These are phyloP conservation scores for Pseudonectria foliicola DNA, from an alignment of 2,329 filamentous ascomycete species.

Conservation along the genomic window DNA sequence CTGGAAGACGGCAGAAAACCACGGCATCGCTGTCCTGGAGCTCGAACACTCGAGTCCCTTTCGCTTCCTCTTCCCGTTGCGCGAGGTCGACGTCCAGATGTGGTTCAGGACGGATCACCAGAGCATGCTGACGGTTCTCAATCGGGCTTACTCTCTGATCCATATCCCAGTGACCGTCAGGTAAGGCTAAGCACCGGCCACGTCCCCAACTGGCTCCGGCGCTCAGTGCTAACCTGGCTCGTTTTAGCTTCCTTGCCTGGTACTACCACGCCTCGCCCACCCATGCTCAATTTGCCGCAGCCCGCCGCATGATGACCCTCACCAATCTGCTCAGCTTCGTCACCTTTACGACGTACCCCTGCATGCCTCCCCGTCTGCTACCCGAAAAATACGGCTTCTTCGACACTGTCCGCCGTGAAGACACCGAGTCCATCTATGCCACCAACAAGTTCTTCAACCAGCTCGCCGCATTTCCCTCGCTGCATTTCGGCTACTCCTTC, in stretches of 20 bases:
- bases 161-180: constrained; percentile 55
- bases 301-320: constrained; percentile 39
- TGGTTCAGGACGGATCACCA: constrained; percentile 51
- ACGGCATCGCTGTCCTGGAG: constrained; percentile 47
- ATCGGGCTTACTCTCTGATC: constrained; percentile 52
- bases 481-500: constrained; percentile 51
- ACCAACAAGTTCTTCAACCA: constrained; percentile 51
- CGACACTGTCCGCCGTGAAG: constrained; percentile 44
- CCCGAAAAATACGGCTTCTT: constrained; percentile 51
- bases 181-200: constrained; percentile 27
- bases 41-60: constrained; percentile 45
- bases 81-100: constrained; percentile 45
- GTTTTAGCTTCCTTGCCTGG: constrained; percentile 51
- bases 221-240: background rate
- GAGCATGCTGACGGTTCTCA: constrained; percentile 45
- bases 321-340: constrained; percentile 49
- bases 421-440: constrained; percentile 54
- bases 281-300: constrained; percentile 28
- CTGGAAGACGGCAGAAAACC: constrained; percentile 48
- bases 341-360: constrained; percentile 48
- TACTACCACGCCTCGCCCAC: constrained; percentile 51
- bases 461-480: constrained; percentile 50
- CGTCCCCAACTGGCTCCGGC: constrained; percentile 8
- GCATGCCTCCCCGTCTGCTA: constrained; percentile 50
- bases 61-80: constrained; percentile 44